Conservation (phyloP, 2,329 filamentous ascomycete species). For the Nemania sp. region DNA sequence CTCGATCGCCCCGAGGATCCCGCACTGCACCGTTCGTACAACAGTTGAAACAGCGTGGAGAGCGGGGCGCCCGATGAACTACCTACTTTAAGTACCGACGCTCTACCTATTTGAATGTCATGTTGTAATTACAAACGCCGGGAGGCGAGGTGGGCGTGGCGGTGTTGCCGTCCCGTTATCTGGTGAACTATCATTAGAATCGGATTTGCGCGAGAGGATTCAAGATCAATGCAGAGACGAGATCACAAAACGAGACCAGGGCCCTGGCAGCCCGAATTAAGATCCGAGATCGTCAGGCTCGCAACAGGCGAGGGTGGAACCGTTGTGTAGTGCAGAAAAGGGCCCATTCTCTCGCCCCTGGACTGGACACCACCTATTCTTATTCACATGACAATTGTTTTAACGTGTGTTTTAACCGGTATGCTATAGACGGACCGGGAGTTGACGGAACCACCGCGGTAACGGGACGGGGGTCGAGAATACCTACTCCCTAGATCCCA, state of each 20-base stretch:
- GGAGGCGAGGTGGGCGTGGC: slow-evolving; percentile 26
- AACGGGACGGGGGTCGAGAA: slow-evolving; percentile 14
- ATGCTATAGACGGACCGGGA: slow-evolving; percentile 9
- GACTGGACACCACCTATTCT: slow-evolving; percentile 14
- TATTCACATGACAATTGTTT: slow-evolving; percentile 24
- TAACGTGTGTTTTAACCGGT: slow-evolving; percentile 7
- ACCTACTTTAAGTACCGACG: slow-evolving; percentile 5
- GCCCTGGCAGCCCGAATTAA: slow-evolving; percentile 24
- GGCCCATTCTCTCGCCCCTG: slow-evolving; percentile 22
- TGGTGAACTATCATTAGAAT: slow-evolving; percentile 39
- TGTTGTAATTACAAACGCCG: slow-evolving; percentile 9
- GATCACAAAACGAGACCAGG: slow-evolving; percentile 3
- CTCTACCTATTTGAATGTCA: slow-evolving; percentile 7
- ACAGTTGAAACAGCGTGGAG: slow-evolving; percentile 24
- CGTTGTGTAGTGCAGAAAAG: slow-evolving; percentile 15
- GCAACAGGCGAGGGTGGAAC: slow-evolving; percentile 16
- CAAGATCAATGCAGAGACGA: slow-evolving; percentile 9
- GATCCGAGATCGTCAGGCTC: slow-evolving; percentile 23
- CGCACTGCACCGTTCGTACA: slow-evolving; percentile 17
- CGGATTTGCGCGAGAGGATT: slow-evolving; percentile 34
- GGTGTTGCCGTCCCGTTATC: slow-evolving; percentile 31
- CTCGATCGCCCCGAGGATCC: slow-evolving; percentile 18
- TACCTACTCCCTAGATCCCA: neutral
- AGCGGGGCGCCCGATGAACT: slow-evolving; percentile 23
- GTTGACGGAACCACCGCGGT: slow-evolving; percentile 15